A percentile compares a stretch with the other conserved stretches of the same genome.
Conservation (phyloP, 495 filamentous ascomycete genomes). For the Bacidia rubella region DNA sequence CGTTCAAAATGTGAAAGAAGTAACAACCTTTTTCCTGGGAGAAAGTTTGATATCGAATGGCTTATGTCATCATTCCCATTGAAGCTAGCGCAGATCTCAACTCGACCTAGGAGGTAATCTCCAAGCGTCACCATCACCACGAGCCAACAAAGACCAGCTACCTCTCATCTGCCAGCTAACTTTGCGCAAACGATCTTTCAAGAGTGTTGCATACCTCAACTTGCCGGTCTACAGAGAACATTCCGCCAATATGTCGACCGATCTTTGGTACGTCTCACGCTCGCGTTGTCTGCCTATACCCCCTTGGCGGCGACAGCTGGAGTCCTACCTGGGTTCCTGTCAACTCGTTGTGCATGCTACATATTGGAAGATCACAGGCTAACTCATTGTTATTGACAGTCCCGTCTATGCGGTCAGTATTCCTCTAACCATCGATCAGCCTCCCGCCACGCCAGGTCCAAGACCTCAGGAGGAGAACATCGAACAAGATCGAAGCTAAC, state of each 20-base stretch:
- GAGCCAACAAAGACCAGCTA: background rate
- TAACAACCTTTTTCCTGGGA: too few species aligned
- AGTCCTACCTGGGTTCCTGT: background rate
- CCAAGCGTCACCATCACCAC: conserved; percentile 6
- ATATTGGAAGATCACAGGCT: conserved; percentile 3
- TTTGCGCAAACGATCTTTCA: background rate
- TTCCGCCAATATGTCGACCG: conserved; percentile 37
- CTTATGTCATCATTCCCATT: background rate
- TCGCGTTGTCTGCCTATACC: background rate
- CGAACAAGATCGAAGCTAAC: conserved; percentile 3
- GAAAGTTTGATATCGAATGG: too few species aligned
- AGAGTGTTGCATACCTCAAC: background rate
- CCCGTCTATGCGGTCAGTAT: conserved; percentile 97
- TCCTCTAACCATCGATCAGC: conserved; percentile 4
- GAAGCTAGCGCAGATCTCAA: conserved; percentile 2
- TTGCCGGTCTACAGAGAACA: conserved; percentile 8
- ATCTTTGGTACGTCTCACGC: conserved; percentile 46
- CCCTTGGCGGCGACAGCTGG: conserved; percentile 5
- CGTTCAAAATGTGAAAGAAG: too few species aligned
- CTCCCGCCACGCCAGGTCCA: conserved; percentile 8
- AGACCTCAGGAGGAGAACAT: background rate
- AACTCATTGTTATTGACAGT: conserved; percentile 32
- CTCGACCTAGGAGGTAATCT: background rate
- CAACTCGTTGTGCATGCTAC: background rate
- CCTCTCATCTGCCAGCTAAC: background rate